phyloP scores from a whole-genome alignment of 306 rosid species.

The Datisca glomerata region DNA sequence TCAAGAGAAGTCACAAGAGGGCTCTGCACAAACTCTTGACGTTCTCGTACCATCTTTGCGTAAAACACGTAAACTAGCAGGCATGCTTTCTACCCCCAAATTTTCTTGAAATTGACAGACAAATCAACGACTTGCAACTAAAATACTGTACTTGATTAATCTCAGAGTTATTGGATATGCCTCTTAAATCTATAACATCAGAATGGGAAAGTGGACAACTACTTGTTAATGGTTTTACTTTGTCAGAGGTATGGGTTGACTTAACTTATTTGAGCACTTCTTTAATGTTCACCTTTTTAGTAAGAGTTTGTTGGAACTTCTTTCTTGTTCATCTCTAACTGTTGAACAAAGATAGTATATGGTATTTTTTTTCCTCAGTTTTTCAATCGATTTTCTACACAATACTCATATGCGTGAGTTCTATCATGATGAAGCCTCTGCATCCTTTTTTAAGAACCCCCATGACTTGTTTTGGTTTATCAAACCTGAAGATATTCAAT shows the following conservation, averaged over 20 bases:
- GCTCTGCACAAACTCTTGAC: conserved; percentile 30
- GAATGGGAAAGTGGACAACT: conserved; percentile 78
- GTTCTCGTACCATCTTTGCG: conserved; percentile 53
- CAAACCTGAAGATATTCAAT: not conserved
- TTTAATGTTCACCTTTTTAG: not conserved
- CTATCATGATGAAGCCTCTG: not conserved
- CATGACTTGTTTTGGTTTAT: not conserved
- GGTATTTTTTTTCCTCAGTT: no score
- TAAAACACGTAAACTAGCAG: conserved; percentile 83
- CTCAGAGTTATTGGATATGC: conserved; percentile 81
- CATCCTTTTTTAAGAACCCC: no score
- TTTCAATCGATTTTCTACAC: no score
- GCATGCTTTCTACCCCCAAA: conserved; percentile 26
- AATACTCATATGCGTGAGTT: no score
- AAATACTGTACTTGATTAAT: conserved; percentile 5
- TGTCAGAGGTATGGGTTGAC: conserved; percentile 58
- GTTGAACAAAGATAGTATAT: no score
- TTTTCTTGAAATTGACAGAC: conserved; percentile 1
- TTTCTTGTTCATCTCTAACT: no score
- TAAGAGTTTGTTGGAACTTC: no score
- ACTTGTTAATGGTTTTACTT: conserved; percentile 42
- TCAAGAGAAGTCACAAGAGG: conserved; percentile 40
- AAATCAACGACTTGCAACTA: conserved; percentile 7
- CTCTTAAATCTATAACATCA: conserved; percentile 64
- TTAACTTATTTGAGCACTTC: conserved; percentile 7